Evolutionary conservation across 495 filamentous ascomycete species (phyloP), one percentile per base, ranked within the genome.

Genomic region (Talaromyces nanjingensis): DNA sequence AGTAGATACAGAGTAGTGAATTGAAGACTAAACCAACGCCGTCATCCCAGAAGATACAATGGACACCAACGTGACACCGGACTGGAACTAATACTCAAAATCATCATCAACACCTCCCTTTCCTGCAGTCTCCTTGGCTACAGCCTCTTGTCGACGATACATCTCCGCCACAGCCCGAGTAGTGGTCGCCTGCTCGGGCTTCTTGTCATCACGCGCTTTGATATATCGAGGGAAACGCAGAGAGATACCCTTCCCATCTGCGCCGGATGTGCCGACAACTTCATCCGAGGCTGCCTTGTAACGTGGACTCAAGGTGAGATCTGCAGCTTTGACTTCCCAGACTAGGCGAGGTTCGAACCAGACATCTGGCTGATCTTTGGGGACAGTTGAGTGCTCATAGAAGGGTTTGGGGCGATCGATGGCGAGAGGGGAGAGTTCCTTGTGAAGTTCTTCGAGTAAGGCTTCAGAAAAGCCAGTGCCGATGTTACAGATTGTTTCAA

Each of bases 401-500:
- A 96, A 98, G 2, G 96, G 94, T 65, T 98, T 98, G 2, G 94
- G 87, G 9, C 85, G 86, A 67, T 96, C 91, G 67, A 98, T 98
- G 65, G 87, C 83, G 55, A 90, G 80, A 4, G 84, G 78, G 0
- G 79, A 84, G 27, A 98, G 84, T 55, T 85, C 78, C 11, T 79
- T 75, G 77, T 98, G 87, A 9, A 98, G 78, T 55, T 92, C 89
- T 68, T 96, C 89, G 4, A 98, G 86, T 3, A 90, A 79, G 2
- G 83, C 88, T 75, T 98, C 94, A 3, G 89, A 93, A 75, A 98
- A 98, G 1, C 94, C 94, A 2, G 94, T 98, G 64, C 94, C 94
- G 67, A 98, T 97, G 72, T 98, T 98, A 83, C 96, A 98, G 25
- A 98, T 88, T 0, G 91, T 94, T 75, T 98, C 96, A 76, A 92